Base-by-base conservation (phyloP, 495 filamentous ascomycete species). In the Lophiotrema nucula region DNA sequence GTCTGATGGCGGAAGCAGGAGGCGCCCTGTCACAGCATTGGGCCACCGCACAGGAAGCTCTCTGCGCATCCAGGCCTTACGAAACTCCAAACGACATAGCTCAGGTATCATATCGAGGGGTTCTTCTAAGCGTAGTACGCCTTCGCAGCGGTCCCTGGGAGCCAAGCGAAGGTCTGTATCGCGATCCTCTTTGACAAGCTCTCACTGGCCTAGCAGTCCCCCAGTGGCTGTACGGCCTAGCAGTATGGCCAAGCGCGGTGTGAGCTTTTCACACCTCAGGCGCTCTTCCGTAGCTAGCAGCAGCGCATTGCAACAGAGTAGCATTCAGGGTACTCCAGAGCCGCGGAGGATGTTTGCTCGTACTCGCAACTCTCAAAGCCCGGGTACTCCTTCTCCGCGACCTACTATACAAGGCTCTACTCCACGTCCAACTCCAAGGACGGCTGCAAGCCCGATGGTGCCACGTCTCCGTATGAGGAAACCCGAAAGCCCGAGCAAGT, bases 231-330 rank as follows among this genome's bases (percentile, higher is more conserved):
- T 79, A 53, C 77, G 77, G n/a, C 81, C 81, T 23, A 76, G 75
- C 39, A 84, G 85, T 53, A 80, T 61, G n/a, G 60, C 83, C 64
- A 92, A 83, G 66, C 84, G 91, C 8, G 84, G 83, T 50, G 86
- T 96, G n/a, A 87, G 85, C 67, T 97, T 97, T 65, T 80, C 78
- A 2, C 85, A 88, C 60, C 61, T 77, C 4, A 74, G 71, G 41
- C 69, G 68, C 68, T 69, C 53, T 58, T 68, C 71, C 1, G 68
- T 69, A 13, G 56, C 47, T 1, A 70, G 62, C 28, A 60, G 50
- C 22, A 49, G 67, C 16, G 67, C 58, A 8, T 47, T 39, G 51
- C 37, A 62, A 49, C 1, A 56, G 33, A 21, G 13, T 21, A n/a
- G 28, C 35, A 15, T 39, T 28, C 66, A 65, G 10, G 49, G 65